Evolutionary conservation across 2,329 filamentous ascomycete genomes (phyloP), one percentile per base, ranked within the genome.

Genomic region (Phoma herbarum): DNA sequence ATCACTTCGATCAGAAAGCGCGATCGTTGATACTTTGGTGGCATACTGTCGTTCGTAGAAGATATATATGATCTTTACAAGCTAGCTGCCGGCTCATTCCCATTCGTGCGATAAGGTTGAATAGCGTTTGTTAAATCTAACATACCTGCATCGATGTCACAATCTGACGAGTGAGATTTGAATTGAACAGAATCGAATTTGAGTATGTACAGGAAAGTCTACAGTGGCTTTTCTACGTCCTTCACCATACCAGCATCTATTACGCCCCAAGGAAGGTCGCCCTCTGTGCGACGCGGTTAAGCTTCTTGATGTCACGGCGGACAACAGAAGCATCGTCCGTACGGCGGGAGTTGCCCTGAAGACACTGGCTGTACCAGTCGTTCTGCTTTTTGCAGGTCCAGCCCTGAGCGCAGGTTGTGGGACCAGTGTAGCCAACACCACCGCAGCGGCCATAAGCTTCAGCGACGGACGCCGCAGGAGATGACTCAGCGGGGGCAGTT

Each of bases 301-400:
- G 41, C 50, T 59, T 59, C 51, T 54, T 54, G 33, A 54, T 50
- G 31, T 59, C 50, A 26, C 56, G 50, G 20, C 56, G 56, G 31
- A 54, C 50, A 25, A 60, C 45, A 22, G 58, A 45, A 20, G 41
- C 29, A 16, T 28, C 8, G 20, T 50, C 39, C 29, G 33, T 23
- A 9, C 53, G 59, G 20, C 59, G 53, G 31, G 59, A 41, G 49
- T 18, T 55, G 35, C 25, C 23, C 26, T 47, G 41, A 16, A 23
- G 47, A 62, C 80, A 82, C 70, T 82, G 80, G 31, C 65, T 76
- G 70, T 82, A 82, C 61, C 76, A 82, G 6, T 74, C 68, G 69
- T 82, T 82, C 18, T 64, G 66, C 5, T 63, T 62, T 14, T 70
- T 69, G 72, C 80, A 83, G 6, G 67, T 68, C 47, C 64, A 69